phyloP scores from a whole-genome alignment of 1,284 basidiomycete genomes.

The Pascua sp. region DNA sequence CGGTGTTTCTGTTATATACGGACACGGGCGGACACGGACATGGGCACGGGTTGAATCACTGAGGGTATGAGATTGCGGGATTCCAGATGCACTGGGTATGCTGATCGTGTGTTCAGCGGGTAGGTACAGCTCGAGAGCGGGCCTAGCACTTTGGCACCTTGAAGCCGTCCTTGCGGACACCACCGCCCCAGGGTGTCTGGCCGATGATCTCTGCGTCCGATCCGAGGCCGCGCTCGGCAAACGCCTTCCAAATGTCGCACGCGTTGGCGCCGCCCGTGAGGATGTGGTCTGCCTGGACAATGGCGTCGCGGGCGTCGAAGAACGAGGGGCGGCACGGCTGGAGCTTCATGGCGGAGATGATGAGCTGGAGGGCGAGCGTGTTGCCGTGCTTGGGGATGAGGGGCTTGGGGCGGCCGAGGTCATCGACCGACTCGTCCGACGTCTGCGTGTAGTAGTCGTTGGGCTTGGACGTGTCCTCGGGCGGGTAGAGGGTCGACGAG shows the following conservation, averaged over 20 bases:
- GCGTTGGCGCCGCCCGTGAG: conserved; percentile 89
- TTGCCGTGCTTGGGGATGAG: conserved; percentile 89
- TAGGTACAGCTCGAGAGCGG: no score
- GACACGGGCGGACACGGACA: no score
- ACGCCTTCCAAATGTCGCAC: conserved; percentile 84
- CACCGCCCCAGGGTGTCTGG: conserved; percentile 92
- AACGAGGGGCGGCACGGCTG: conserved; percentile 88
- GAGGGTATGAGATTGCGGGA: no score
- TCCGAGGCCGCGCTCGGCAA: conserved; percentile 77
- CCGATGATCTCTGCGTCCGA: conserved; percentile 68
- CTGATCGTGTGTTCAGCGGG: no score
- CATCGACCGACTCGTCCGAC: conserved; percentile 32
- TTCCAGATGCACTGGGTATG: no score
- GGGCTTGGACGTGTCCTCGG: conserved; percentile 49
- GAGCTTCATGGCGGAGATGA: conserved; percentile 88
- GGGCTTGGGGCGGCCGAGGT: conserved; percentile 55
- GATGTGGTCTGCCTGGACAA: conserved; percentile 85
- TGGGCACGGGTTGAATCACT: no score
- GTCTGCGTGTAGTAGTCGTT: conserved; percentile 65
- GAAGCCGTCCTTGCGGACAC: conserved; percentile 56
- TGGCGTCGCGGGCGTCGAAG: conserved; percentile 88
- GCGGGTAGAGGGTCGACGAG: conserved; percentile 74
- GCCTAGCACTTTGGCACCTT: conserved; percentile 36
- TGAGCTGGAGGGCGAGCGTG: conserved; percentile 78
- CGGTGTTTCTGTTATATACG: no score